Evolutionary conservation across 2,329 filamentous ascomycete genomes (phyloP).

Genomic region (Teratosphaeria pseudoeucalypti): DNA sequence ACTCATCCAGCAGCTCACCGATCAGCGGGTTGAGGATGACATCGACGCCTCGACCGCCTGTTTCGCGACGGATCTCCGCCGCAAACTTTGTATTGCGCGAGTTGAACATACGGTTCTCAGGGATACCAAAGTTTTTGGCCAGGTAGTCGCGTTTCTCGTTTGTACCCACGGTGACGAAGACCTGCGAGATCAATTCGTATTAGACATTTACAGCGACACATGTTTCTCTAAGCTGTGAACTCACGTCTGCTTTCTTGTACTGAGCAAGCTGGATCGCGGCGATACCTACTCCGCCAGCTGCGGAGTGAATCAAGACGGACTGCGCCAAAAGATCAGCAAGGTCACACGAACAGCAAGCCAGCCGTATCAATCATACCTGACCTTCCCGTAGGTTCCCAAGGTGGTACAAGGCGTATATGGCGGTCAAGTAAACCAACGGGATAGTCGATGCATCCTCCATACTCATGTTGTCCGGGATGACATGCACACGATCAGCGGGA

Average conservation of each 20-base stretch:
- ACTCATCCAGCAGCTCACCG: conserved; percentile 16
- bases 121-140: conserved; percentile 12
- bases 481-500: background rate
- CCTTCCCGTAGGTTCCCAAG: background rate
- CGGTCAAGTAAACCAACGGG: background rate
- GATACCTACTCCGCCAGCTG: background rate
- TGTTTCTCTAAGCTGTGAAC: too few relatives aligned
- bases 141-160: conserved; percentile 5
- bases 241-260: too few relatives aligned
- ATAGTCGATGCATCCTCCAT: background rate
- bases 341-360: too few relatives aligned
- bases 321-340: background rate
- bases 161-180: background rate
- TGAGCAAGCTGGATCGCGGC: background rate
- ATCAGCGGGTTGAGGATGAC: conserved; percentile 21
- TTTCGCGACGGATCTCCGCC: conserved; percentile 16
- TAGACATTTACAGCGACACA: too few relatives aligned
- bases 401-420: background rate
- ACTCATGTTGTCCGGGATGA: background rate
- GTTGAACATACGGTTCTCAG: conserved; percentile 21
- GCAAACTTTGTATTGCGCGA: conserved; percentile 18
- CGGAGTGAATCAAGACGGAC: background rate
- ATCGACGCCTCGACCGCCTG: conserved; percentile 24
- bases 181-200: background rate
- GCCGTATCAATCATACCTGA: too few relatives aligned